Conservation (phyloP, 1,284 basidiomycete genomes). For the Ceratobasidium sp. region DNA sequence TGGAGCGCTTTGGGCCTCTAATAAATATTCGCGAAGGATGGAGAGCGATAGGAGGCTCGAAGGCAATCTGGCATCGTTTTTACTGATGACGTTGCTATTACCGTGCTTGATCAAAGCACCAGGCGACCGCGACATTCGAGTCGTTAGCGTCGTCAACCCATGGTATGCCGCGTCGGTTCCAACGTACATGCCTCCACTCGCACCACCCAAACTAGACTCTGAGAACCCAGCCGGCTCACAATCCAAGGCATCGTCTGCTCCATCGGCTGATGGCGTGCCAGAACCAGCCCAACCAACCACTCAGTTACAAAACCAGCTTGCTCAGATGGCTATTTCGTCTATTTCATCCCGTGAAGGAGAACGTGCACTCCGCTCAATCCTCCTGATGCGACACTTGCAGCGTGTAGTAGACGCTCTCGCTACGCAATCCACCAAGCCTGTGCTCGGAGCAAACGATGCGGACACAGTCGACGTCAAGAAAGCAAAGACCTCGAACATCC, state of each 20-base stretch:
- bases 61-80: conserved; percentile 73
- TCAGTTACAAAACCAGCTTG: conserved; percentile 19
- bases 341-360: conserved; percentile 73
- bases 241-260: background rate
- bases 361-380: conserved; percentile 72
- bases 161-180: conserved; percentile 83
- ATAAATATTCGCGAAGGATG: conserved; percentile 50
- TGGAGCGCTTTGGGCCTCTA: conserved; percentile 63
- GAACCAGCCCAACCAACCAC: conserved; percentile 22
- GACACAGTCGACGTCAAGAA: conserved; percentile 57
- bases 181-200: conserved; percentile 59
- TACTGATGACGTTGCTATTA: conserved; percentile 81
- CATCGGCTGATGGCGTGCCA: background rate
- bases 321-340: conserved; percentile 53
- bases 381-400: conserved; percentile 80
- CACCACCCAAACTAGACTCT: conserved; percentile 50
- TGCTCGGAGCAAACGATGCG: conserved; percentile 22
- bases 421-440: conserved; percentile 69
- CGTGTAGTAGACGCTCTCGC: conserved; percentile 79
- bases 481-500: conserved; percentile 75
- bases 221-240: conserved; percentile 27
- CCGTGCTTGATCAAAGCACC: conserved; percentile 84
- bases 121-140: conserved; percentile 84
- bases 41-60: conserved; percentile 50
- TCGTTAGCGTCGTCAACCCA: conserved; percentile 85